Percentiles rank a stretch among this genome's conserved stretches.
phyloP scores from a whole-genome alignment of 306 rosid species.

The barrel medic (Medicago truncatula) region MtrunA17r5.0-ANR NC_053044.1:41302001-41302500 shows the following conservation, averaged over 20 bases:
- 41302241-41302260: neutral
- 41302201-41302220: neutral
- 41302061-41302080: slow-evolving; percentile 47
- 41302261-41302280: slow-evolving; percentile 50
- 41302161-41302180: slow-evolving; percentile 23
- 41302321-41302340: slow-evolving; percentile 56
- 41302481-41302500: no score
- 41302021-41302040: slow-evolving; percentile 56
- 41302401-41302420: neutral
- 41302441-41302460: neutral
- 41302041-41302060: slow-evolving; percentile 48
- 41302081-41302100: slow-evolving; percentile 67
- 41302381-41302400: slow-evolving; percentile 64
- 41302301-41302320: slow-evolving; percentile 58
- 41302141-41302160: slow-evolving; percentile 33
- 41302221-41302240: neutral
- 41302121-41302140: slow-evolving; percentile 48
- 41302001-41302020: neutral
- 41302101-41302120: slow-evolving; percentile 51
- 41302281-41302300: slow-evolving; percentile 49
- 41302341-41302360: slow-evolving; percentile 47
- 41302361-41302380: neutral
- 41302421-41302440: neutral
- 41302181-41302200: neutral
- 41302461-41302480: no score